Evolutionary conservation across 1,284 basidiomycete species (phyloP).

Genomic region (Malassezia globosa): DNA sequence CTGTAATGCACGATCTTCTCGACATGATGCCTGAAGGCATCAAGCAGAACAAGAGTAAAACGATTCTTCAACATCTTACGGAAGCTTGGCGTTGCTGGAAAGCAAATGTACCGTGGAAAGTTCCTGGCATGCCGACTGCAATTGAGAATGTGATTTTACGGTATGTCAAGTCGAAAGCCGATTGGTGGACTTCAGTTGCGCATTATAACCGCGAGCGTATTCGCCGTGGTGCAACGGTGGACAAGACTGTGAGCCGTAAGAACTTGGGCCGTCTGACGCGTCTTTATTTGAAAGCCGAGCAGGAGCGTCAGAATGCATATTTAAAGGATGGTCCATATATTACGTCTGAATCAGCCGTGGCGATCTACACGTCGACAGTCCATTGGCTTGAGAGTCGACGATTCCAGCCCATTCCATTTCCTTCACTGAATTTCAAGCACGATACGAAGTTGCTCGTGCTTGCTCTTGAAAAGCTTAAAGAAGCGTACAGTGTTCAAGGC

Average conservation of each 20-base stretch:
- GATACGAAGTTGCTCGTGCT: constrained; percentile 45
- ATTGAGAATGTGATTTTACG: constrained; percentile 98
- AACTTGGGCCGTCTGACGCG: constrained; percentile 80
- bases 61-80: constrained; percentile 89
- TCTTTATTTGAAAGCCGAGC: constrained; percentile 48
- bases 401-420: constrained; percentile 47
- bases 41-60: constrained; percentile 98
- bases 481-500: constrained; percentile 45
- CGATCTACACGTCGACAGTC: constrained; percentile 45
- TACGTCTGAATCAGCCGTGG: constrained; percentile 43
- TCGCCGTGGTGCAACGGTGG: constrained; percentile 89
- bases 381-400: constrained; percentile 46
- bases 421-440: constrained; percentile 46
- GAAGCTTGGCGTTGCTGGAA: constrained; percentile 97
- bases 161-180: constrained; percentile 98
- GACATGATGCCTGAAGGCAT: constrained; percentile 92
- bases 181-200: constrained; percentile 92
- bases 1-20: constrained; percentile 95
- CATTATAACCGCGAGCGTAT: constrained; percentile 91
- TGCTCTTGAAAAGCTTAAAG: constrained; percentile 45
- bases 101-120: constrained; percentile 96
- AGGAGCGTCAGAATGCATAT: constrained; percentile 45
- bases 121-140: constrained; percentile 90
- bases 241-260: constrained; percentile 97
- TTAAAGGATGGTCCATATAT: constrained; percentile 47